Evolutionary conservation across 805 yeast genomes (phyloP), one percentile per base, ranked within the genome.

Genomic region (Yueomyces sp.): DNA sequence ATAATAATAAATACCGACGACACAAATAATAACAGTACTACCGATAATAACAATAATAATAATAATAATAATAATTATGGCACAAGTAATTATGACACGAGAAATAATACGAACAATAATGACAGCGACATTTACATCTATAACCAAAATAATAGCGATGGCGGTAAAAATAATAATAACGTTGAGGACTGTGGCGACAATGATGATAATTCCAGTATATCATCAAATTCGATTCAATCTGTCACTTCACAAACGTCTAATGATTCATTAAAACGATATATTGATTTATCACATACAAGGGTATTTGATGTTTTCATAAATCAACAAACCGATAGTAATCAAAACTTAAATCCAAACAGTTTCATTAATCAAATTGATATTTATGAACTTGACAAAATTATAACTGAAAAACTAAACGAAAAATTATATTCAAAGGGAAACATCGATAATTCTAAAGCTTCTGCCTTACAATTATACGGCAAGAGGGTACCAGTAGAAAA

Each of bases 281-380:
- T n/a, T 5, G 26, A 34, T 11, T 34, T 34, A 34, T 34, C 31
- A 7, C 11, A 41, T 12, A 12, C 37, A 3, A 42, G 33, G 32
- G 44, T 42, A 7, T 42, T 31, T 29, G 44, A 42, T 39, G 44
- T 42, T 3, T 42, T n/a, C 29, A 26, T 19, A 19, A 34, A 33
- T 32, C 8, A 38, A 3, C 28, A 28, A 28, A 32, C 28, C 4
- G 11, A n/a, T 9, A 26, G 2, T 26, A 27, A 30, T 4, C 19
- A 28, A 9, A 41, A 43, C 37, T 7, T 19, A 34, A 11, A 5
- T 9, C 9, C 19, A 8, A 12, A 36, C n/a, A 19, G 33, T 26
- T 19, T 31, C 27, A 36, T 31, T 27, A 26, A 5, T 26, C 12
- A 29, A 11, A 29, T 34, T 11, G 36, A 37, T 34, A 11, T 34